These are phyloP conservation scores for Rosa hybrid DNA, from an alignment of 331 rosid genomes.

Conservation along the genomic window DNA sequence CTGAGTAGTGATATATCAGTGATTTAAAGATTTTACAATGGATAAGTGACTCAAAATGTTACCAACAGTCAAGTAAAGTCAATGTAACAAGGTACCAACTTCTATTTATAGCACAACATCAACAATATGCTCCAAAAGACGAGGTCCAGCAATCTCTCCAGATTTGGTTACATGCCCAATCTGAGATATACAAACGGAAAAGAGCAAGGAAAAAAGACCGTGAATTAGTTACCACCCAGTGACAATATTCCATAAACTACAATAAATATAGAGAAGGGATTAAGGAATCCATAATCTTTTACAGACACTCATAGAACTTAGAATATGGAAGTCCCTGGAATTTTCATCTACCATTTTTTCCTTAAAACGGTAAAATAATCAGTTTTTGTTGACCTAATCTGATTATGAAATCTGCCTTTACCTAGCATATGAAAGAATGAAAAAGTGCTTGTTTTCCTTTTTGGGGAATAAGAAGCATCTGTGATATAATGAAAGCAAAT, in stretches of 20 bases:
- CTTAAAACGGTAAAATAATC: background rate
- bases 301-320: background rate
- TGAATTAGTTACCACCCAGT: background rate
- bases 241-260: background rate
- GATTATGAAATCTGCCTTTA: background rate
- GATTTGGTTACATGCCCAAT: slow-evolving; percentile 88
- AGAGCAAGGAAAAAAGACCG: background rate
- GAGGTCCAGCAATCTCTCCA: slow-evolving; percentile 97
- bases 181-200: slow-evolving; percentile 46
- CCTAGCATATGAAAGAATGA: background rate
- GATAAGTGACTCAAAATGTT: slow-evolving; percentile 7
- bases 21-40: background rate
- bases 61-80: slow-evolving; percentile 34
- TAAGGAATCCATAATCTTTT: background rate
- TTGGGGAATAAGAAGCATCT: background rate
- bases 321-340: background rate
- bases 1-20: slow-evolving; percentile 39
- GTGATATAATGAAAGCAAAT: background rate
- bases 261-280: background rate
- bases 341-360: background rate
- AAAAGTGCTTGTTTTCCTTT: background rate
- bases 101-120: slow-evolving; percentile 91
- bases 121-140: slow-evolving; percentile 88
- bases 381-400: background rate
- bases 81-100: slow-evolving; percentile 66